Evolutionary conservation across 1,284 basidiomycete genomes (phyloP), one percentile per base, ranked within the genome.

Genomic region (Puccinia polysora): DNA sequence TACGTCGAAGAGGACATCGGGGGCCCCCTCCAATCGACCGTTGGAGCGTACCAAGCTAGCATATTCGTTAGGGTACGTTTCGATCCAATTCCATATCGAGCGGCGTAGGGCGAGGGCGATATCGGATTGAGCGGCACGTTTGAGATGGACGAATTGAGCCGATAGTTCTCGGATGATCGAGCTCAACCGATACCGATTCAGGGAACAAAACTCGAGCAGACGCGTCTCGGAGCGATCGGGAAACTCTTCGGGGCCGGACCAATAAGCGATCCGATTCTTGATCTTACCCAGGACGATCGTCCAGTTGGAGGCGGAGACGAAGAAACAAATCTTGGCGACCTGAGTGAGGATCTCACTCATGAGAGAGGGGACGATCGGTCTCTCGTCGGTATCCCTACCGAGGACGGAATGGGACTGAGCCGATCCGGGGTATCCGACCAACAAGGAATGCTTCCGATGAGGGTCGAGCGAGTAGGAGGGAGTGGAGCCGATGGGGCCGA

Each of bases 11-110:
- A 80, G 75, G 5, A 78, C 74, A 43, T 80, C 79, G 0, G 79
- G 77, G 1, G 76, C 77, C 20, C 78, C 79, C 64, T 80, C 79
- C 2, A 80, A 71, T 6, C 78, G 75, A 18, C 77, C 75, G 20
- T 75, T 76, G 45, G 75, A 65, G 1, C 84, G 83, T 49, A 91
- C 83, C 3, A 87, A 83, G 3, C 88, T 86, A 63, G 88, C 87
- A 78, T 88, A 96, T 77, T 97, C 91, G 12, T 83, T 81, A 0
- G 91, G 89, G 77, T 88, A 89, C 15, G 86, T 83, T 58, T 90
- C 87, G 60, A 96, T 88, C 91, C 91, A 97, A 74, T 90, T 90
- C 91, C 92, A 95, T 34, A 96, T 84, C 0, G 90, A 90, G 40
- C 86, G 84, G 15, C 91, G 86, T 38, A 97, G 83, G 20, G 88